A percentile compares a stretch with the other conserved stretches of the same genome.
Evolutionary conservation across 1,284 basidiomycete species (phyloP).

Genomic region (Pascua guehoae): DNA sequence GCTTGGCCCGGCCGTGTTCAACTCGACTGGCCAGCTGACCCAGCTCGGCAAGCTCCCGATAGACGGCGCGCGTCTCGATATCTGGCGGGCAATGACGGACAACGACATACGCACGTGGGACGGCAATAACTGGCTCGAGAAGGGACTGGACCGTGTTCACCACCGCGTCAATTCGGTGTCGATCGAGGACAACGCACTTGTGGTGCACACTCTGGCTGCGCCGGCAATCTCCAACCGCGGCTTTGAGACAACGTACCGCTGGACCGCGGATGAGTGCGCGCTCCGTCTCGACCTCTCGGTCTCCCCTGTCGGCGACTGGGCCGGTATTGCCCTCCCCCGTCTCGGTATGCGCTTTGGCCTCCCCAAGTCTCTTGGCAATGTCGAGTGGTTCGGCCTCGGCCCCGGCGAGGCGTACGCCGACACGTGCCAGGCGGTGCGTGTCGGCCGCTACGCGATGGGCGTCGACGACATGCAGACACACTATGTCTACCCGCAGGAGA

Average conservation of each 20-base stretch:
- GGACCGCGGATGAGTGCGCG: slow-evolving; percentile 3
- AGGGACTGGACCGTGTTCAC: slow-evolving; percentile 11
- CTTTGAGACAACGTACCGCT: slow-evolving; percentile 11
- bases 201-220: slow-evolving; percentile 9
- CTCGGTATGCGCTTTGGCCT: slow-evolving; percentile 20
- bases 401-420: slow-evolving; percentile 20
- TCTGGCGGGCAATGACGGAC: slow-evolving; percentile 28
- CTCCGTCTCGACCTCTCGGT: slow-evolving; percentile 14
- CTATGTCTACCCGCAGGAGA: slow-evolving; percentile 25
- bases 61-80: slow-evolving; percentile 4
- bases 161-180: slow-evolving; percentile 10
- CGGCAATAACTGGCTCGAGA: slow-evolving; percentile 2
- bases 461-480: slow-evolving; percentile 22
- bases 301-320: slow-evolving; percentile 13
- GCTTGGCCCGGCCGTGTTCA: background rate
- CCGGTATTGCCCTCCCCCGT: slow-evolving; percentile 9
- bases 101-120: slow-evolving; percentile 13
- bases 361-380: slow-evolving; percentile 2
- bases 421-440: background rate
- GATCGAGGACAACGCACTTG: slow-evolving; percentile 6
- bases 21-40: slow-evolving; percentile 9
- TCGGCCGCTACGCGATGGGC: slow-evolving; percentile 4
- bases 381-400: slow-evolving; percentile 16
- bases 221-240: slow-evolving; percentile 10
- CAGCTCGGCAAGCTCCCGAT: slow-evolving; percentile 4